phyloP scores from a whole-genome alignment of 2,329 filamentous ascomycete genomes.

The Volutella citrinella region DNA sequence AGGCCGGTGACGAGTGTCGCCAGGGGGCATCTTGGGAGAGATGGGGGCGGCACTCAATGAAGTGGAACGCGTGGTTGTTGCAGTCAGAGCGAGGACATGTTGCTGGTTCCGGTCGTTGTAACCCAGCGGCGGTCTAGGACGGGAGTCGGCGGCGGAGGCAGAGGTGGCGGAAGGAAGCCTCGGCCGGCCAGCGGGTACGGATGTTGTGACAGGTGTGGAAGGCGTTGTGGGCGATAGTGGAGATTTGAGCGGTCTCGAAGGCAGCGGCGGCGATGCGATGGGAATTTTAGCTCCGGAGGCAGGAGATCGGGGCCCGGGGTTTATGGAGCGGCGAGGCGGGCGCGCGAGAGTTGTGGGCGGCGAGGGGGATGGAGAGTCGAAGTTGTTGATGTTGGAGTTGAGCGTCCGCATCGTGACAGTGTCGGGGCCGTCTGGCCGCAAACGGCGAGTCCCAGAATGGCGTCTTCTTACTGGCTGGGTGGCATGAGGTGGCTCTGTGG shows the following conservation, averaged over 20 bases:
- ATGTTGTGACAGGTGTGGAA: constrained; percentile 8
- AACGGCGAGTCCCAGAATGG: too few species aligned
- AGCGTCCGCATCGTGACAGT: constrained; percentile 25
- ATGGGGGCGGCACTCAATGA: constrained; percentile 22
- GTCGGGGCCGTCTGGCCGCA: too few species aligned
- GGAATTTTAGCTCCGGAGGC: too few species aligned
- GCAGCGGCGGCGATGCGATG: too few species aligned
- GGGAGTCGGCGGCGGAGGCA: constrained; percentile 16
- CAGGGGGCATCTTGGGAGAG: constrained; percentile 40
- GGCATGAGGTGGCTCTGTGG: constrained; percentile 12
- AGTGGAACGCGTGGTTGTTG: constrained; percentile 25
- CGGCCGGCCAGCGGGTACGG: constrained; percentile 13
- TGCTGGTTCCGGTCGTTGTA: constrained; percentile 21
- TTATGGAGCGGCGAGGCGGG: too few species aligned
- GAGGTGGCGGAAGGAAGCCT: constrained; percentile 20
- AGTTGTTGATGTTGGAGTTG: constrained; percentile 17
- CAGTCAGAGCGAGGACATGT: constrained; percentile 30
- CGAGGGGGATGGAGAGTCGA: constrained; percentile 14
- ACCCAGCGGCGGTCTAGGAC: constrained; percentile 18
- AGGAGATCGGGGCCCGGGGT: too few species aligned
- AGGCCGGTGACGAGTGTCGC: constrained; percentile 60
- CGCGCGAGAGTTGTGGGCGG: constrained; percentile 16
- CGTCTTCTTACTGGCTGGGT: constrained; percentile 18
- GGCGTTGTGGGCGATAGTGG: constrained; percentile 15
- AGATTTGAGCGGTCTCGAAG: too few species aligned